phyloP scores from a whole-genome alignment of 208 protist genomes.

The Trichomonas tenax region DNA sequence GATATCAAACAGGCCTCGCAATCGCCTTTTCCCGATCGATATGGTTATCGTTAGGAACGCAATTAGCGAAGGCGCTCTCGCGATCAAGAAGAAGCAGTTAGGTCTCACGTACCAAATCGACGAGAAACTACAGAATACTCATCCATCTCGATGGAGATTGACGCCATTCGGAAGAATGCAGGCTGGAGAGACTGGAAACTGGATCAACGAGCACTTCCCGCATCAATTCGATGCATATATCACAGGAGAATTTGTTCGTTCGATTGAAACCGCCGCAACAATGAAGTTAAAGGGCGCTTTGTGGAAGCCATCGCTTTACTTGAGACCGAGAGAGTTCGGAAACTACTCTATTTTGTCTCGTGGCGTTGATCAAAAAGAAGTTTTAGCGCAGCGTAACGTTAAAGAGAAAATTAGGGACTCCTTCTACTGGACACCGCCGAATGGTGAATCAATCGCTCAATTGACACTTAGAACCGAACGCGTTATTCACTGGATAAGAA shows the following conservation, averaged over 20 bases:
- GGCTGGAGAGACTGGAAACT: background rate
- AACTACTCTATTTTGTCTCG: background rate
- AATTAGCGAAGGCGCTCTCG: background rate
- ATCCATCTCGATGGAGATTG: background rate
- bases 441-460: constrained; percentile 14
- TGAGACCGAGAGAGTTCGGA: background rate
- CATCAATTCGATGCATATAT: background rate
- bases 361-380: background rate
- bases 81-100: background rate
- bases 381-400: background rate
- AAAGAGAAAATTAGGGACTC: background rate
- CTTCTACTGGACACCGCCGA: constrained; percentile 5
- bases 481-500: background rate
- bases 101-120: background rate
- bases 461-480: background rate
- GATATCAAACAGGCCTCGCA: no score
- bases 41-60: background rate
- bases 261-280: background rate
- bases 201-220: background rate
- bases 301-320: background rate
- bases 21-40: background rate
- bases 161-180: background rate
- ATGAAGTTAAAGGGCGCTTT: background rate
- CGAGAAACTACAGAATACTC: background rate
- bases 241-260: background rate